phyloP scores from a whole-genome alignment of 768 basidiomycete species.

The Trametes cinnabarina region DNA sequence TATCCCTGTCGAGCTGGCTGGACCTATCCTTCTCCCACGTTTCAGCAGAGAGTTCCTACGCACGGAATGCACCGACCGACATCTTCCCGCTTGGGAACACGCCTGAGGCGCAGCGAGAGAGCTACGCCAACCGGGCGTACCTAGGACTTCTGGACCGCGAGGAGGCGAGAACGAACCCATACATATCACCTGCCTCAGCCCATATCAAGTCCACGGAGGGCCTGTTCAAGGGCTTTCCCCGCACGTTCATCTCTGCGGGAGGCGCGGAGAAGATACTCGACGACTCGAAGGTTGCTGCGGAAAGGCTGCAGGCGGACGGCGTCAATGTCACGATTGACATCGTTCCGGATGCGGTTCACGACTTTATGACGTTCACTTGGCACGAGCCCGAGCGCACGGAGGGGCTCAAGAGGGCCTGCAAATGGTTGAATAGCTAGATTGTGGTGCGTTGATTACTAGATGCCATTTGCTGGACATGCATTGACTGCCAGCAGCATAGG shows the following conservation, averaged over 20 bases:
- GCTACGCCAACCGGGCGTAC: slow-evolving; percentile 43
- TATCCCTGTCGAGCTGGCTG: slow-evolving; percentile 56
- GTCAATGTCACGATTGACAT: slow-evolving; percentile 45
- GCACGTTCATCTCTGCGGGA: slow-evolving; percentile 59
- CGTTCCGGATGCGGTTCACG: slow-evolving; percentile 44
- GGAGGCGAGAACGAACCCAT: slow-evolving; percentile 46
- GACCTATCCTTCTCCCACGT: slow-evolving; percentile 47
- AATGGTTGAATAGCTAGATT: too few species aligned
- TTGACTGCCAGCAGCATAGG: too few species aligned
- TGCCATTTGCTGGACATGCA: too few species aligned
- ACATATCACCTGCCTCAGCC: slow-evolving; percentile 58
- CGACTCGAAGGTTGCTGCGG: slow-evolving; percentile 42
- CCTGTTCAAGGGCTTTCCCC: slow-evolving; percentile 54
- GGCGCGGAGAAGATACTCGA: slow-evolving; percentile 60
- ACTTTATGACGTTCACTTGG: slow-evolving; percentile 19
- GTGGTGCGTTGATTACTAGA: too few species aligned
- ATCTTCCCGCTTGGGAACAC: slow-evolving; percentile 9
- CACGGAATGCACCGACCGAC: slow-evolving; percentile 29
- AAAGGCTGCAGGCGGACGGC: slow-evolving; percentile 52
- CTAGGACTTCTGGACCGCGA: slow-evolving; percentile 47
- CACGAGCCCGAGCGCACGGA: slow-evolving; percentile 33
- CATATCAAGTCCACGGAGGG: slow-evolving; percentile 28
- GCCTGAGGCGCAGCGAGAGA: slow-evolving; percentile 12
- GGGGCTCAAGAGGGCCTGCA: slow-evolving; percentile 8
- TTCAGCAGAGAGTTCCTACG: neutral